Evolutionary conservation across 2,329 filamentous ascomycete species (phyloP).

Genomic region (Graphium sp.): DNA sequence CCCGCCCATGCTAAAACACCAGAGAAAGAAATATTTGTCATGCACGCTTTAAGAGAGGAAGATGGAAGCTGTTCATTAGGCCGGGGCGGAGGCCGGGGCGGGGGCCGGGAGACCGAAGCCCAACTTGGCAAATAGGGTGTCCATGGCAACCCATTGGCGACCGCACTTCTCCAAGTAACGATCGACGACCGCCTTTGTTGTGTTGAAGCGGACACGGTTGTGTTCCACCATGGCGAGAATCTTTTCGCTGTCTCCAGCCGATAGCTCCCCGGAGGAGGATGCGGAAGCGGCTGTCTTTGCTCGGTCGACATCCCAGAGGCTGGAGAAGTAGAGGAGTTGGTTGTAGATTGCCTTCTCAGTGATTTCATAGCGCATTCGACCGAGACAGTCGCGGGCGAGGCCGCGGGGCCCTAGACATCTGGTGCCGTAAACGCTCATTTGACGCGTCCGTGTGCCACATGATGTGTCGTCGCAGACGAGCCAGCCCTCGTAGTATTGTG

Average conservation of each 20-base stretch:
- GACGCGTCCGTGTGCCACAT: conserved; percentile 73
- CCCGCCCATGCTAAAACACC: too few species aligned
- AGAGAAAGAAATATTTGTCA: too few species aligned
- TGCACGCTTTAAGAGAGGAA: too few species aligned
- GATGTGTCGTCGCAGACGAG: conserved; percentile 78
- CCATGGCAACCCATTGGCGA: conserved; percentile 87
- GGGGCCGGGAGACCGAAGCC: too few species aligned
- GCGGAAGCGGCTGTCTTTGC: conserved; percentile 36
- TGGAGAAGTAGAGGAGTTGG: conserved; percentile 75
- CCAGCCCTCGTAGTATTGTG: conserved; percentile 84
- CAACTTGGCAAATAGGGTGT: conserved; percentile 59
- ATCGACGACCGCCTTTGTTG: conserved; percentile 62
- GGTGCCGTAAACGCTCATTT: conserved; percentile 85
- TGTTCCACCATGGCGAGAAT: conserved; percentile 60
- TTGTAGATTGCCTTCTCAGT: conserved; percentile 86
- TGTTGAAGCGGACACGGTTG: conserved; percentile 65
- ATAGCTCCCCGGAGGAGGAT: conserved; percentile 27
- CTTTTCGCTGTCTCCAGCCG: conserved; percentile 42
- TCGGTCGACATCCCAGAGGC: conserved; percentile 80
- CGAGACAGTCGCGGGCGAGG: conserved; percentile 67
- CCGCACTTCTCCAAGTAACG: conserved; percentile 80
- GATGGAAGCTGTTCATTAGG: too few species aligned
- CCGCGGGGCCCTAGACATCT: conserved; percentile 79
- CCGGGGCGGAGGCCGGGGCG: too few species aligned
- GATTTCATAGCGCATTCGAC: conserved; percentile 78